These are phyloP conservation scores for Lomentospora prolificans DNA, from an alignment of 2,329 filamentous ascomycete genomes.

Conservation along the genomic window DNA sequence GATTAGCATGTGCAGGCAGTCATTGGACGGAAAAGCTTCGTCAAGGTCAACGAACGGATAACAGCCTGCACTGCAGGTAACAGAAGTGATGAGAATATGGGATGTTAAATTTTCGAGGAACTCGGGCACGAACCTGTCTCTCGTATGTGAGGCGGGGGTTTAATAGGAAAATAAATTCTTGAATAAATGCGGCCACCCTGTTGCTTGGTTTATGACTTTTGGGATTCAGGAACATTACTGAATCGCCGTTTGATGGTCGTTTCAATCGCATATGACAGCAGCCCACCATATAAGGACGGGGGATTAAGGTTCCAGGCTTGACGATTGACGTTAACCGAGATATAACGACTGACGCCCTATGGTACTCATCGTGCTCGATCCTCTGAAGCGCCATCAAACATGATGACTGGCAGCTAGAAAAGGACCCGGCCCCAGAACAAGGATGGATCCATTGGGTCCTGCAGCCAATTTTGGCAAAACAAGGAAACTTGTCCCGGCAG, in stretches of 20 bases:
- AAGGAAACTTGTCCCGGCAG: constrained; percentile 4
- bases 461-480: constrained; percentile 5
- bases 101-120: too few relatives aligned
- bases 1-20: too few relatives aligned
- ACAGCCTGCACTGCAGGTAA: too few relatives aligned
- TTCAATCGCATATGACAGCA: constrained; percentile 7
- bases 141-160: background rate
- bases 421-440: background rate
- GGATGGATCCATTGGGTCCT: background rate
- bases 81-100: too few relatives aligned
- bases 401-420: background rate
- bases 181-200: background rate
- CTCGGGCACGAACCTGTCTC: background rate
- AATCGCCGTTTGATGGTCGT: constrained; percentile 6
- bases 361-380: background rate
- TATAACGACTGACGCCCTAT: background rate
- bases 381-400: background rate
- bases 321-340: constrained; percentile 4
- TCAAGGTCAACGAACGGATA: background rate
- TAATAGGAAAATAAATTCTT: background rate
- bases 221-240: background rate
- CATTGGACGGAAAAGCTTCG: background rate
- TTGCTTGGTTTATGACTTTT: background rate
- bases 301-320: constrained; percentile 4
- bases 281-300: background rate